Percentiles rank a stretch among this genome's conserved stretches.
phyloP scores from a whole-genome alignment of 2,329 filamentous ascomycete genomes.

The Dothideomycetes sp. region DNA sequence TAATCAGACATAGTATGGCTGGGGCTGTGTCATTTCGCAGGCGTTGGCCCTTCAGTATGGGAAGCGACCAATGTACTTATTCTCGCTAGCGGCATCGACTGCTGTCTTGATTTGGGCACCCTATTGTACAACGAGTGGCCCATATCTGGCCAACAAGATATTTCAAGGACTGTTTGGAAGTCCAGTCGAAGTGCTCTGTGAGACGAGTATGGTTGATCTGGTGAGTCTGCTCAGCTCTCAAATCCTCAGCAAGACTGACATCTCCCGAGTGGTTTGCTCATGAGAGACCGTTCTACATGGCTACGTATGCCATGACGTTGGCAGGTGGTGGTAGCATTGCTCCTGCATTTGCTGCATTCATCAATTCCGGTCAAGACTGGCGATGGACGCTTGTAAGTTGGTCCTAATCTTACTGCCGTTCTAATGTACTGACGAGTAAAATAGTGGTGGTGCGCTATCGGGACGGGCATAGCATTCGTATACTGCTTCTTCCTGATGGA shows the following conservation, averaged over 20 bases:
- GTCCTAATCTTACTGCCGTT: neutral
- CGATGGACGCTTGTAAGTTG: constrained; percentile 30
- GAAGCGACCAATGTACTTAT: constrained; percentile 16
- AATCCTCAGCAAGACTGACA: constrained; percentile 15
- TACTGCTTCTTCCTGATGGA: constrained; percentile 49
- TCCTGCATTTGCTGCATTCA: constrained; percentile 39
- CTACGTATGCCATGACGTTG: constrained; percentile 14
- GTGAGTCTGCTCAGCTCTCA: too few relatives aligned
- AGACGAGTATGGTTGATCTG: too few relatives aligned
- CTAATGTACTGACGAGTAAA: neutral
- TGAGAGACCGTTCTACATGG: constrained; percentile 18
- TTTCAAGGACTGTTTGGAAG: constrained; percentile 14
- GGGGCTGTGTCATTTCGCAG: constrained; percentile 37
- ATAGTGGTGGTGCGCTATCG: constrained; percentile 42
- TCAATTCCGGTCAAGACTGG: constrained; percentile 39
- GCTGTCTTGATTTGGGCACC: constrained; percentile 14
- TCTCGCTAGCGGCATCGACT: constrained; percentile 11
- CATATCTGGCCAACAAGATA: constrained; percentile 19
- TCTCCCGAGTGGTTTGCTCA: constrained; percentile 16
- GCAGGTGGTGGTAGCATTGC: constrained; percentile 3
- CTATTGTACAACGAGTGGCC: constrained; percentile 9
- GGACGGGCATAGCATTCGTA: constrained; percentile 37
- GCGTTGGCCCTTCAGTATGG: constrained; percentile 35
- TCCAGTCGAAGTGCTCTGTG: constrained; percentile 15
- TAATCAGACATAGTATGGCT: too few relatives aligned